These are phyloP conservation scores for Seminavis robusta DNA, from an alignment of 108 stramenopile species.

Conservation along the genomic window DNA sequence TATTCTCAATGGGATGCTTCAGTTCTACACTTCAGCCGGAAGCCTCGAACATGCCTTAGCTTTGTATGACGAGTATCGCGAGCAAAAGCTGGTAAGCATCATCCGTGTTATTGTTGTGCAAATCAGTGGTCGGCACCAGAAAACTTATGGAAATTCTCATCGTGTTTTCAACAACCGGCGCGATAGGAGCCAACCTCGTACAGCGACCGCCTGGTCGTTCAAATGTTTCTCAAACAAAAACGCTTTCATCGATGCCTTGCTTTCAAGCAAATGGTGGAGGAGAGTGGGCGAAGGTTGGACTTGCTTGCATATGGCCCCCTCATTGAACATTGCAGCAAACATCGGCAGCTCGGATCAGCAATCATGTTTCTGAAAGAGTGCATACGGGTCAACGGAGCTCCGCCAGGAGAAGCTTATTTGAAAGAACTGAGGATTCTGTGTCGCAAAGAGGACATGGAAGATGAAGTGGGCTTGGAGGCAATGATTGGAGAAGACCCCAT, in stretches of 20 bases:
- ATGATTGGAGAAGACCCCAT: constrained; percentile 76
- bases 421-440: constrained; percentile 47
- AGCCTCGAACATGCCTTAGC: constrained; percentile 55
- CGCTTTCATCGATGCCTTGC: constrained; percentile 55
- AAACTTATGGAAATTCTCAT: no score
- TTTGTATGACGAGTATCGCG: constrained; percentile 58
- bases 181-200: constrained; percentile 63
- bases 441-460: constrained; percentile 41
- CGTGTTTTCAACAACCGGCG: no score
- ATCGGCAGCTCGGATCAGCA: constrained; percentile 70
- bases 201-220: constrained; percentile 74
- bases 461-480: constrained; percentile 33
- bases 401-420: constrained; percentile 67
- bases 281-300: constrained; percentile 57
- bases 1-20: constrained; percentile 71
- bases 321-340: constrained; percentile 66
- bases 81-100: constrained; percentile 43
- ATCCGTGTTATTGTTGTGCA: neutral
- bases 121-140: neutral
- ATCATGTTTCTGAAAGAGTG: constrained; percentile 79
- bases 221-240: constrained; percentile 77
- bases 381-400: constrained; percentile 49
- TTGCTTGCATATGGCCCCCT: constrained; percentile 70
- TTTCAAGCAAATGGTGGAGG: constrained; percentile 73
- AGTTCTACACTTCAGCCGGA: constrained; percentile 56